Evolutionary conservation across 345 rosid genomes (phyloP), one percentile per base, ranked within the genome.

Genomic region (Turnera subulata): DNA sequence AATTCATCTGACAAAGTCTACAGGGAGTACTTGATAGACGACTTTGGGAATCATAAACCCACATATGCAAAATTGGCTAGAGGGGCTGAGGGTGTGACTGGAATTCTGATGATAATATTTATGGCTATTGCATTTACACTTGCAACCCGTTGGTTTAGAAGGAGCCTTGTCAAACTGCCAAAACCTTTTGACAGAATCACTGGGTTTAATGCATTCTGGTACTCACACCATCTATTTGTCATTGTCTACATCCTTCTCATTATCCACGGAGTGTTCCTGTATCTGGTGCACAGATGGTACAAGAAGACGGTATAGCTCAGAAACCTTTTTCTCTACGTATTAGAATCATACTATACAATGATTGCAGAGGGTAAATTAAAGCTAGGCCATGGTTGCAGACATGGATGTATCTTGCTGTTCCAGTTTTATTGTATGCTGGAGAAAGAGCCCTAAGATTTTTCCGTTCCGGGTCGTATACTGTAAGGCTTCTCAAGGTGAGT

Each of bases 161-260:
- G 89, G 15, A 89, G 79, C 70, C 79, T 79, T 5, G 74, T 86
- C 56, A 86, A 83, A 67, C 73, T 89, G 17, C 98, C 96, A 6
- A 89, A 82, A 69, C 96, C 98, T 16, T 89, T 92, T 29, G 88
- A 92, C 64, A 88, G 93, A 69, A 66, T 89, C 43, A 92, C 98
- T 9, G 98, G 98, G 56, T 92, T 80, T 77, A 92, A 92, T 55
- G 95, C 98, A 37, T 92, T 92, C 63, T 92, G 98, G 98, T 92
- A 92, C 67, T 92, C 98, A 14, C 98, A 92, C 77, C 96, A 92
- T 69, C 69, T 92, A 16, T 82, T 92, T 59, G 75, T 83, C 44
- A 11, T 80, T 46, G 96, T 89, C 65, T 92, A 92, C 54, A 23
- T 80, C 63, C 64, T 92, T 64, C 86, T 92, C 68, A 16, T 84